Evolutionary conservation across 768 basidiomycete species (phyloP), one percentile per base, ranked within the genome.

Genomic region (Tulasnella sp.): DNA sequence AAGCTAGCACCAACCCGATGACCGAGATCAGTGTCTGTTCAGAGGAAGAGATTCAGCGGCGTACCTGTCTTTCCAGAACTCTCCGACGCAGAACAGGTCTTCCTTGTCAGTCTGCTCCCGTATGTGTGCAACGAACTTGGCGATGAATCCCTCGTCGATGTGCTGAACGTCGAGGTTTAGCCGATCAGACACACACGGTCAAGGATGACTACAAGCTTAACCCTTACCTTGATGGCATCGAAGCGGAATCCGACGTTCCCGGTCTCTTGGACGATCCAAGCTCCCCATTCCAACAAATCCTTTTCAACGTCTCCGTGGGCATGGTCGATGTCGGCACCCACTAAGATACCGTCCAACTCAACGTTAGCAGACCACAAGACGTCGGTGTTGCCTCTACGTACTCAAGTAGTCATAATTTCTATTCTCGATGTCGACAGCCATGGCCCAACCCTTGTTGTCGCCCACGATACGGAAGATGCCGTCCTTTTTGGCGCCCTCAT

Each of bases 11-110:
- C 67, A 75, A 75, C 34, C 37, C 12, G 67, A 70, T n/a, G 25
- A 4, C 29, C 12, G 29, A 31, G 4, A 0, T 9, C n/a, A 3
- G n/a, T 64, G 12, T 12, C 12, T 9, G 5, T 22, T 25, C 31
- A 14, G 12, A 31, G 14, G 29, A 31, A 9, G 58, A 31, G 2
- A 25, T 9, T 1, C 3, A 42, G 29, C 42, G 11, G 14, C 36
- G 19, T 29, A 76, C 75, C 67, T 76, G 76, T 84, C 84, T 74
- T 85, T 83, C 85, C 85, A 86, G 79, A 85, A 86, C 77, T 86
- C 86, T 29, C 86, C 86, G 9, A 86, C 85, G 36, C 84, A 84
- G 80, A 86, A 86, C 71, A 86, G 75, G 37, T 80, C 79, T 71
- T 82, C 81, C 70, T 83, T 83, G 22, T 81, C 79, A 14, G 83